Conservation (phyloP, 1,139 yeast genomes). For the Diutina rugosa region DNA sequence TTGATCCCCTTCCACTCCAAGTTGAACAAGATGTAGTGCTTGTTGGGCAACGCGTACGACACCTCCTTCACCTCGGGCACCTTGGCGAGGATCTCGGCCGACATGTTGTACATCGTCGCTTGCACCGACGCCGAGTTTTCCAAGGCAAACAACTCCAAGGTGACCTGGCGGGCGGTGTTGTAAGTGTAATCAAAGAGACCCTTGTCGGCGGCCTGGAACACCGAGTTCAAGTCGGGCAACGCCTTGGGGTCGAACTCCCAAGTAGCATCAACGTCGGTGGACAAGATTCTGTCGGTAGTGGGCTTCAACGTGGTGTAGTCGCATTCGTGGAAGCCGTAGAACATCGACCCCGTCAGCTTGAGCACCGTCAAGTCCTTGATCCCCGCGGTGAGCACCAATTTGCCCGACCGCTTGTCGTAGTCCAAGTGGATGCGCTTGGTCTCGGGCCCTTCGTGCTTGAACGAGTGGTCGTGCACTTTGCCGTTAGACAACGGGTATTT, state of each 20-base stretch:
- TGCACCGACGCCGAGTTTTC: constrained; percentile 89
- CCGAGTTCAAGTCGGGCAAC: constrained; percentile 31
- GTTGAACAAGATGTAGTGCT: constrained; percentile 74
- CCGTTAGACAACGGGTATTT: constrained; percentile 26
- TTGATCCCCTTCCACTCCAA: constrained; percentile 74
- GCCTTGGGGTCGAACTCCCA: constrained; percentile 52
- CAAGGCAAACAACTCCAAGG: constrained; percentile 66
- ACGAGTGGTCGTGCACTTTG: constrained; percentile 68
- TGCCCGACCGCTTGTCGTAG: constrained; percentile 33
- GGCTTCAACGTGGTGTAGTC: constrained; percentile 83
- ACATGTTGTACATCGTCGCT: constrained; percentile 93
- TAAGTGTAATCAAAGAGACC: constrained; percentile 59
- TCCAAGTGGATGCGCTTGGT: constrained; percentile 48
- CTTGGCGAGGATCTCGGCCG: constrained; percentile 48
- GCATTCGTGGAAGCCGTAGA: constrained; percentile 74
- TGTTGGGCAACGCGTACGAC: constrained; percentile 72
- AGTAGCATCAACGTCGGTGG: constrained; percentile 71
- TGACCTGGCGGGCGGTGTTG: constrained; percentile 47
- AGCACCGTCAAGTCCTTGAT: constrained; percentile 77
- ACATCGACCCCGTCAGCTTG: constrained; percentile 91
- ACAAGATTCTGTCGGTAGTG: constrained; percentile 70
- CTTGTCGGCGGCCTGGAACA: constrained; percentile 37
- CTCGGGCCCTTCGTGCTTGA: constrained; percentile 75
- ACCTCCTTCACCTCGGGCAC: constrained; percentile 51
- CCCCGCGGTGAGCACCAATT: constrained; percentile 50